Evolutionary conservation across 2,329 filamentous ascomycete species (phyloP).

Genomic region (Akanthomyces dipterigenus): DNA sequence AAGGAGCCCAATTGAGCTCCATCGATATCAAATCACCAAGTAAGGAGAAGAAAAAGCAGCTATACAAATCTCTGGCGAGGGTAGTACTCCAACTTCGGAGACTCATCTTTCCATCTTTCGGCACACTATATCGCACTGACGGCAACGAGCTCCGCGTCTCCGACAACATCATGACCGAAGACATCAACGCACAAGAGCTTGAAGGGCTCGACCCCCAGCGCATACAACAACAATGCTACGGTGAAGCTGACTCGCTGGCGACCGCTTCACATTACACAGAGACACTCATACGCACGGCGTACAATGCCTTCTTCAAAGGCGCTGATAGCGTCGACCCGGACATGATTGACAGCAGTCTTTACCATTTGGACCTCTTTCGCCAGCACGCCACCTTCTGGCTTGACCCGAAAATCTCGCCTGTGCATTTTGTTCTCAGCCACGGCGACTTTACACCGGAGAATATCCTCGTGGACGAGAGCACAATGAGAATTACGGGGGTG

Average conservation of each 20-base stretch:
- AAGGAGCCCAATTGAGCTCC: constrained; percentile 12
- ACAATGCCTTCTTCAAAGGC: constrained; percentile 20
- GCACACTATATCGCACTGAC: constrained; percentile 7
- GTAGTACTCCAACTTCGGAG: constrained; percentile 14
- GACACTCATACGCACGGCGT: constrained; percentile 20
- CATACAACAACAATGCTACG: constrained; percentile 14
- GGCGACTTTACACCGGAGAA: constrained; percentile 20
- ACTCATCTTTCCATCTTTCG: constrained; percentile 16
- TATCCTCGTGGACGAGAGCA: constrained; percentile 15
- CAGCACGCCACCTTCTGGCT: constrained; percentile 12
- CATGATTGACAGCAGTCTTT: constrained; percentile 18
- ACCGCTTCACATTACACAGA: constrained; percentile 19
- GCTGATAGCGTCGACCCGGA: constrained; percentile 14
- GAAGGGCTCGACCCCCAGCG: constrained; percentile 18
- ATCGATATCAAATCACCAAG: background rate
- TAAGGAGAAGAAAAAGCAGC: background rate
- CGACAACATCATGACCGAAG: constrained; percentile 13
- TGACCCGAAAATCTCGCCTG: constrained; percentile 9
- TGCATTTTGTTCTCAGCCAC: constrained; percentile 21
- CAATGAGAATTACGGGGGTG: constrained; percentile 11
- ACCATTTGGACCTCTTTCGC: constrained; percentile 19
- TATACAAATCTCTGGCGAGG: constrained; percentile 12
- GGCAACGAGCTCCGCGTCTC: constrained; percentile 10
- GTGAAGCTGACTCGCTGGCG: constrained; percentile 8
- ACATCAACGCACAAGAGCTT: constrained; percentile 21